phyloP scores from a whole-genome alignment of 1,139 yeast species.

The Protomyces arabidopsidicola region DNA sequence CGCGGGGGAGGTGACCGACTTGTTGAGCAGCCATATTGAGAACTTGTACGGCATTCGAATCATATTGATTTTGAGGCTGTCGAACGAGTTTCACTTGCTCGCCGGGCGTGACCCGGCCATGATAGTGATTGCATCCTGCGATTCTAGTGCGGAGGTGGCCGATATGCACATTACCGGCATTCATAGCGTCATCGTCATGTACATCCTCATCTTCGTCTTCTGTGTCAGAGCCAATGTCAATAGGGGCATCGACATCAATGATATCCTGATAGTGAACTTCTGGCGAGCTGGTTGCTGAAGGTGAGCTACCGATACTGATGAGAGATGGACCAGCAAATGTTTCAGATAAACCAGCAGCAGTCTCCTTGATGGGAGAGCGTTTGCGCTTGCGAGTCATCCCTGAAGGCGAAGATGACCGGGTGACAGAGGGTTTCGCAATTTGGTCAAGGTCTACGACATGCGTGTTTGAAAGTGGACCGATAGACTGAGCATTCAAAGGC shows the following conservation, averaged over 20 bases:
- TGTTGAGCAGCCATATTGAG: constrained; percentile 9
- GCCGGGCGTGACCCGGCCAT: constrained; percentile 9
- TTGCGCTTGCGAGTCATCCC: too few species aligned
- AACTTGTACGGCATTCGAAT: constrained; percentile 28
- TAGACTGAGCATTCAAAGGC: too few species aligned
- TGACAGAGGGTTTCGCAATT: too few species aligned
- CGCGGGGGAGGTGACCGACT: constrained; percentile 29
- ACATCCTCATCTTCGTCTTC: constrained; percentile 1
- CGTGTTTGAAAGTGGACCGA: too few species aligned
- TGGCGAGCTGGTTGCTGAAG: background rate
- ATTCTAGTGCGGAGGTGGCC: constrained; percentile 11
- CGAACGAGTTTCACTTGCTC: constrained; percentile 24
- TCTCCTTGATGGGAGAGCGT: too few species aligned
- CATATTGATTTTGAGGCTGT: constrained; percentile 23
- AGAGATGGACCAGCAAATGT: too few species aligned
- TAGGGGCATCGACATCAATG: background rate
- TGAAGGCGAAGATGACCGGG: too few species aligned
- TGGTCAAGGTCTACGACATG: too few species aligned
- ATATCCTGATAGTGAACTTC: background rate
- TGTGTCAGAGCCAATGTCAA: constrained; percentile 5
- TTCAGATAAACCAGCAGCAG: too few species aligned
- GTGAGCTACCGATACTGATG: too few species aligned
- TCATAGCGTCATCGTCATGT: background rate
- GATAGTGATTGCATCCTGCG: constrained; percentile 11
- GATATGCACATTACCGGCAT: background rate